These are phyloP conservation scores for Houttuynia cordata DNA, from an alignment of 164 flowering plant species.

Conservation along the genomic window DNA sequence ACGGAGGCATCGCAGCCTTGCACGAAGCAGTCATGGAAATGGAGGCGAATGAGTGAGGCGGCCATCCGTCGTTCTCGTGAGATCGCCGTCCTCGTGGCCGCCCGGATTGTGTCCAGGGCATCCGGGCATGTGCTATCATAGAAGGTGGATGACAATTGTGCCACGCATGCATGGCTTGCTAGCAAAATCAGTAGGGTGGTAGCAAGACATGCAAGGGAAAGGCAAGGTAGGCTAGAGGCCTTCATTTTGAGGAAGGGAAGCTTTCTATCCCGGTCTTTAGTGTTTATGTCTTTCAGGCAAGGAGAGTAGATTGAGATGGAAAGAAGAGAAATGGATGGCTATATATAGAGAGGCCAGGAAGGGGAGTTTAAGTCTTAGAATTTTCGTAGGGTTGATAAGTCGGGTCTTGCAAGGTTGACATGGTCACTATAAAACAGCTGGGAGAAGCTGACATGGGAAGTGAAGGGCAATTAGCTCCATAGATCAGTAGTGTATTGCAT, in stretches of 20 bases:
- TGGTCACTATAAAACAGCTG: not conserved
- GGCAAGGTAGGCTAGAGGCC: not conserved
- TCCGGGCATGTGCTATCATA: conserved; percentile 8
- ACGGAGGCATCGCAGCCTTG: conserved; percentile 10
- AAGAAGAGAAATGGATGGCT: not conserved
- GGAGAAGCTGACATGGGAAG: too few species aligned
- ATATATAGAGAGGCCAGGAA: not conserved
- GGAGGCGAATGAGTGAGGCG: conserved; percentile 15
- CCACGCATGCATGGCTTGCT: conserved; percentile 1
- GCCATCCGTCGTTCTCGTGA: conserved; percentile 8
- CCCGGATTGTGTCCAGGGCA: conserved; percentile 3
- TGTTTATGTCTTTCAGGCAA: not conserved
- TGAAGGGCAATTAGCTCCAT: not conserved
- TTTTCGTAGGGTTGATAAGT: not conserved
- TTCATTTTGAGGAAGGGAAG: not conserved
- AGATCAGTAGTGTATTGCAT: not conserved
- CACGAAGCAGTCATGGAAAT: conserved; percentile 22
- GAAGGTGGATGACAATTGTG: conserved; percentile 7
- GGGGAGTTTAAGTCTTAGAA: not conserved
- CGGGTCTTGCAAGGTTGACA: not conserved
- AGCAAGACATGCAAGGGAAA: conserved; percentile 2
- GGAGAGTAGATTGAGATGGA: not conserved
- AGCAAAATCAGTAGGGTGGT: not conserved
- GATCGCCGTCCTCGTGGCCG: conserved; percentile 2
- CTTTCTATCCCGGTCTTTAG: not conserved